phyloP scores from a whole-genome alignment of 768 basidiomycete species.

The Mycena polygramma region DNA sequence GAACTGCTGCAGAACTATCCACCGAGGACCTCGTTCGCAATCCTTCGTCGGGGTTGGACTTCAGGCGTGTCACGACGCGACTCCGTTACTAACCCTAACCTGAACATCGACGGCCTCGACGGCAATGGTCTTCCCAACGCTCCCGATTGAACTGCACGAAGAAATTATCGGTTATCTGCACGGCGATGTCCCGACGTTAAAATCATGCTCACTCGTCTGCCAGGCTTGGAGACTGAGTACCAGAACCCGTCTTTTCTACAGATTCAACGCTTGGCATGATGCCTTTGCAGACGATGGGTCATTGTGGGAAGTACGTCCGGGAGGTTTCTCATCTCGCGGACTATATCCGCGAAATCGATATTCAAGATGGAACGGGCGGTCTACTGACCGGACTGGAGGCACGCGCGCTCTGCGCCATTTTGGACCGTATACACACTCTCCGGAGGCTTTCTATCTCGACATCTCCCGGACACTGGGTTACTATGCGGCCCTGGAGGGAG shows the following conservation, averaged over 20 bases:
- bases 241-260: constrained; percentile 17
- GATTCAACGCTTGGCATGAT: constrained; percentile 7
- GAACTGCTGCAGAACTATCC: too few relatives aligned
- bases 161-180: constrained; percentile 13
- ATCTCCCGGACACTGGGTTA: neutral
- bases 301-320: constrained; percentile 3
- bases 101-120: neutral
- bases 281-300: neutral
- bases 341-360: constrained; percentile 26
- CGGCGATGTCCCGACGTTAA: constrained; percentile 11
- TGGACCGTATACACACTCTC: constrained; percentile 18
- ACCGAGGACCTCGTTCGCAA: too few relatives aligned
- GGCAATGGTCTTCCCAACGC: neutral
- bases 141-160: constrained; percentile 28
- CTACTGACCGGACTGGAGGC: neutral
- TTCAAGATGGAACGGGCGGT: neutral
- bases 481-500: neutral
- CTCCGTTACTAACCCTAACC: neutral
- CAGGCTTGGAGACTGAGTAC: constrained; percentile 22
- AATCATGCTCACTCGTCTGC: constrained; percentile 25
- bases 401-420: constrained; percentile 15
- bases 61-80: too few relatives aligned
- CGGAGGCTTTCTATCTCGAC: constrained; percentile 5
- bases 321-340: constrained; percentile 14
- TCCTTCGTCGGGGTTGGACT: too few relatives aligned